Evolutionary conservation across 495 filamentous ascomycete species (phyloP), one percentile per base, ranked within the genome.

Genomic region (Margaritispora aquatica): DNA sequence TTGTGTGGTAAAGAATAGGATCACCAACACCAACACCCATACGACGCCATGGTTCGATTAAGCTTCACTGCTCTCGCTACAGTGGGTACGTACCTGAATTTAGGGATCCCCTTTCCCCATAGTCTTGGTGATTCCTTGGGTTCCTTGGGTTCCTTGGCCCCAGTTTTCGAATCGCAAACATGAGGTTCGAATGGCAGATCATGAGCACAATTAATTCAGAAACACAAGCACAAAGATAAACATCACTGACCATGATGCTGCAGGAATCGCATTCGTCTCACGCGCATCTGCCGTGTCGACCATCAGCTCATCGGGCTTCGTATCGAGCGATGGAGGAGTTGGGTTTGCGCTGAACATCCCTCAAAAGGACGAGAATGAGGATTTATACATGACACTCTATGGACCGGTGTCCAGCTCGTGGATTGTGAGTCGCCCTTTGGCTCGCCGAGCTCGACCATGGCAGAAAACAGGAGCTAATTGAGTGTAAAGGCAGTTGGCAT

Each of bases 401-500:
- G 66, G 59, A 1, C 49, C 58, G 20, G 54, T 49, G 27, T 55
- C 31, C 2, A 23, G 26, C 21, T 63, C 60, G n/a, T 68, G 66
- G 66, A 54, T 65, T 22, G 65, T 66, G 26, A 46, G 64, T 59
- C 15, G 11, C 20, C 21, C 21, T 11, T 15, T n/a, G n/a, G n/a
- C n/a, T n/a, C n/a, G n/a, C n/a, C n/a, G n/a, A n/a, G n/a, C n/a
- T n/a, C n/a, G n/a, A n/a, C n/a, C n/a, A n/a, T n/a, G n/a, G n/a
- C n/a, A n/a, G n/a, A n/a, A 44, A 5, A 44, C 17, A 36, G 17
- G 13, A 26, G 31, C 24, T 50, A 22, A 52, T 26, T 26, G 2
- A 46, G 20, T 44, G 10, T 44, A 17, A n/a, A 66, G 64, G 80
- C 73, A 2, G 63, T 84, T 15, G 83, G 83, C 41, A 74, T 80